Conservation (phyloP, 2,329 filamentous ascomycete species). For the Saccharata proteae region DNA sequence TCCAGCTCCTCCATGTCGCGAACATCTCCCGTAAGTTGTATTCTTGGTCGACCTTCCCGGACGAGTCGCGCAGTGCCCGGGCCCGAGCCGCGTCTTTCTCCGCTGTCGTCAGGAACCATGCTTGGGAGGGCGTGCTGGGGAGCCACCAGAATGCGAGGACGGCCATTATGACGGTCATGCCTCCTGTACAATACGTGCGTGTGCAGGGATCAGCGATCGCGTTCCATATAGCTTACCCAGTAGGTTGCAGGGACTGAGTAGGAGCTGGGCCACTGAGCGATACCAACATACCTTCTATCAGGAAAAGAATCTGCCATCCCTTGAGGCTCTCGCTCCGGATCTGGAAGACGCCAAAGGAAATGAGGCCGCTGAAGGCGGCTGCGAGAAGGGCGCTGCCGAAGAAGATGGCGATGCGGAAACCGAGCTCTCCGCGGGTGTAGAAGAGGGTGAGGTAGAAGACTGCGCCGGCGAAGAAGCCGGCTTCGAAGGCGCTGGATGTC, state of each 20-base stretch:
- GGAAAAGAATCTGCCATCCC: constrained; percentile 35
- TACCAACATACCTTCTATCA: constrained; percentile 29
- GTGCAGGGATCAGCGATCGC: no score
- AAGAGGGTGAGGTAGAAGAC: constrained; percentile 45
- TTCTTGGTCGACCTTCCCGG: constrained; percentile 23
- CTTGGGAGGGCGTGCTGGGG: constrained; percentile 19
- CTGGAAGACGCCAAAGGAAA: constrained; percentile 35
- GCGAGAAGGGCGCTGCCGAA: constrained; percentile 31
- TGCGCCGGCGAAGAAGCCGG: constrained; percentile 42
- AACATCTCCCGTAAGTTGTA: constrained; percentile 33
- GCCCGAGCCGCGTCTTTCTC: constrained; percentile 29
- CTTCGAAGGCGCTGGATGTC: constrained; percentile 33
- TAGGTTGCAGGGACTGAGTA: not conserved
- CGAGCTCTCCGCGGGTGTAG: constrained; percentile 30
- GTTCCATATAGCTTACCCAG: no score
- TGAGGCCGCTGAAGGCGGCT: constrained; percentile 29
- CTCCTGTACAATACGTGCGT: constrained; percentile 4
- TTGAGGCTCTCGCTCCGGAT: constrained; percentile 34
- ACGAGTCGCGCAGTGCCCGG: constrained; percentile 35
- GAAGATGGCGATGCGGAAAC: constrained; percentile 33
- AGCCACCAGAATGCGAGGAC: constrained; percentile 22
- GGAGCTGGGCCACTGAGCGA: no score
- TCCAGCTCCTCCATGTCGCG: constrained; percentile 29
- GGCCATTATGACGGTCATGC: constrained; percentile 22
- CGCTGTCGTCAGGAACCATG: constrained; percentile 27